These are phyloP conservation scores for Colletotrichum higginsianum DNA, from an alignment of 2,329 filamentous ascomycete species.

Conservation along the genomic window DNA sequence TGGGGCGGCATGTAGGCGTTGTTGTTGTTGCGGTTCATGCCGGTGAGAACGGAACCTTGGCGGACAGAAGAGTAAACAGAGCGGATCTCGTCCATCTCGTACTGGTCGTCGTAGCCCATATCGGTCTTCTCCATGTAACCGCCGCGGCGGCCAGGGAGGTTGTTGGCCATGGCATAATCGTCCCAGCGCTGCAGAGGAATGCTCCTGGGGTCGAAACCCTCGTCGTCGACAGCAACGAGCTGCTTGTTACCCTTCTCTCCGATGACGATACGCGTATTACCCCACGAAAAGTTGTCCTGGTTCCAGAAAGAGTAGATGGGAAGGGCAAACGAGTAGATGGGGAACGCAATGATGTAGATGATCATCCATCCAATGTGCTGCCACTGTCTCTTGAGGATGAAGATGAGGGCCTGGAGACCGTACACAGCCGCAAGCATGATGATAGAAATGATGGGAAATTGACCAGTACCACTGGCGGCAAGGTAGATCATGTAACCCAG, in stretches of 20 bases:
- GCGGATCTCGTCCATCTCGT: slow-evolving; percentile 98
- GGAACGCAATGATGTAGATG: slow-evolving; percentile 96
- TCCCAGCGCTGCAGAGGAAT: slow-evolving; percentile 98
- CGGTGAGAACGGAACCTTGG: slow-evolving; percentile 89
- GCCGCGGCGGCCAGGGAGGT: slow-evolving; percentile 91
- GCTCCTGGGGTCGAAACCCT: slow-evolving; percentile 90
- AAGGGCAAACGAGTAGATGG: slow-evolving; percentile 91
- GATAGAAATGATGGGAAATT: slow-evolving; percentile 89
- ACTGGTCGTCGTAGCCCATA: slow-evolving; percentile 80
- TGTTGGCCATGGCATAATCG: slow-evolving; percentile 90
- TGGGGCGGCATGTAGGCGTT: slow-evolving; percentile 86
- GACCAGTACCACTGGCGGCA: slow-evolving; percentile 77
- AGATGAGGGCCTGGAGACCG: slow-evolving; percentile 95
- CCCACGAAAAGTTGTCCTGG: slow-evolving; percentile 98
- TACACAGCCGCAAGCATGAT: slow-evolving; percentile 93
- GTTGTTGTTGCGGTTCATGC: slow-evolving; percentile 75
- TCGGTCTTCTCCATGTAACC: slow-evolving; percentile 75
- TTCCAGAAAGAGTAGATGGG: slow-evolving; percentile 99
- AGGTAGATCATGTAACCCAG: slow-evolving; percentile 89
- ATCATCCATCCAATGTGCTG: slow-evolving; percentile 99
- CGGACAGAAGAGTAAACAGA: slow-evolving; percentile 94
- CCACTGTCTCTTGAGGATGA: slow-evolving; percentile 97
- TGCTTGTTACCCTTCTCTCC: slow-evolving; percentile 94
- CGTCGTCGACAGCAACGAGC: slow-evolving; percentile 87
- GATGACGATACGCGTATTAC: slow-evolving; percentile 97